Conservation (phyloP, 164 flowering plant genomes). For the Dillenia suffruticosa region DNA sequence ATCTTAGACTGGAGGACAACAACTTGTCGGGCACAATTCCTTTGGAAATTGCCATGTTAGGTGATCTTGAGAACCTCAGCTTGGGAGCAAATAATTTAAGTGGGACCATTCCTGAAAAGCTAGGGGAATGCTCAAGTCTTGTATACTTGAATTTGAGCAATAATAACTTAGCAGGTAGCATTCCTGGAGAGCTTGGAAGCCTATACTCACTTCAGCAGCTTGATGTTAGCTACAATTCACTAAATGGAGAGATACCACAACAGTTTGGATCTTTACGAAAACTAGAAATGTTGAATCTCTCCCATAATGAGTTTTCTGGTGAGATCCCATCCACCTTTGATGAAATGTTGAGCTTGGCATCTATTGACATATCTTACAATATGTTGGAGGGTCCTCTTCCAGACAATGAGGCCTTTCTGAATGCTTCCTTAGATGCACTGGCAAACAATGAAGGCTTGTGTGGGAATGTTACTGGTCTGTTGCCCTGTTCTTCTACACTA, state of each 20-base stretch:
- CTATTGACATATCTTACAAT: constrained; percentile 3
- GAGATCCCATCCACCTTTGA: constrained; percentile 4
- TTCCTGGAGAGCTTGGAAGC: constrained; percentile 1
- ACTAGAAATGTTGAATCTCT: constrained; percentile 1
- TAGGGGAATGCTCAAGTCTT: not conserved
- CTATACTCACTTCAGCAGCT: not conserved
- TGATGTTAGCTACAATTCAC: constrained; percentile 6
- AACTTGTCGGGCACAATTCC: constrained; percentile 6
- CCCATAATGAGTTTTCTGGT: constrained; percentile 7
- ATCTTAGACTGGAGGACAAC: not conserved
- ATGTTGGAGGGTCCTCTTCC: constrained; percentile 8
- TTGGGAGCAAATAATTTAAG: constrained; percentile 1
- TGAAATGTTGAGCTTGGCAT: not conserved
- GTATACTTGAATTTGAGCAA: constrained; percentile 7
- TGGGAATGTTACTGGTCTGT: constrained; percentile 9
- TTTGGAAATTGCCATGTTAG: not conserved
- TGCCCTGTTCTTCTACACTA: not conserved
- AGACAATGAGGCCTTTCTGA: not conserved
- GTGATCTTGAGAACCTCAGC: not conserved
- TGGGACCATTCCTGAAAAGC: constrained; percentile 2
- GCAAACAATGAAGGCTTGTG: constrained; percentile 11
- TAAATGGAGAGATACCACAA: constrained; percentile 5
- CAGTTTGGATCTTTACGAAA: not conserved
- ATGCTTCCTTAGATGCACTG: not conserved
- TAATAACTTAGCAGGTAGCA: not conserved